Percentiles rank a stretch among this genome's conserved stretches.
Conservation (phyloP, 1,284 basidiomycete species). For the Melampsora abietis-canadensis region DNA sequence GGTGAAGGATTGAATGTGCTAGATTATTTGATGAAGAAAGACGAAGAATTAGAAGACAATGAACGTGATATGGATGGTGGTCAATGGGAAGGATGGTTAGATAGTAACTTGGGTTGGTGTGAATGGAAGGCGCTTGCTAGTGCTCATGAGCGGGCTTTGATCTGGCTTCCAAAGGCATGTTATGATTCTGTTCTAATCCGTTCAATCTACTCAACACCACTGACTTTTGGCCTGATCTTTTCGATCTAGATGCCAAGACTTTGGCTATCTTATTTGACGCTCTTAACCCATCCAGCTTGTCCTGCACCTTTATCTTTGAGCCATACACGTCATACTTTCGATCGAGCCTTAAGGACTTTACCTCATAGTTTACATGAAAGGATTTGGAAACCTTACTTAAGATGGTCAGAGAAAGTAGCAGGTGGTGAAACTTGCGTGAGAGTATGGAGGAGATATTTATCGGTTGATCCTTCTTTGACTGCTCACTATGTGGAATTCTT, state of each 20-base stretch:
- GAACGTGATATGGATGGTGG: constrained; percentile 57
- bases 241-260: constrained; percentile 73
- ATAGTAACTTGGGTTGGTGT: constrained; percentile 82
- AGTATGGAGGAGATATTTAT: constrained; percentile 85
- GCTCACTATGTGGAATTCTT: constrained; percentile 51
- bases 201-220: background rate
- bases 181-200: constrained; percentile 6
- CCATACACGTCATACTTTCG: constrained; percentile 88
- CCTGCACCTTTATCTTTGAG: constrained; percentile 78
- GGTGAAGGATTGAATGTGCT: constrained; percentile 76
- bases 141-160: constrained; percentile 83
- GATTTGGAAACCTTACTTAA: constrained; percentile 90
- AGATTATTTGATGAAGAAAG: constrained; percentile 80
- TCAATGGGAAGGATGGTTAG: constrained; percentile 74
- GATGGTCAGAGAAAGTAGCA: constrained; percentile 75
- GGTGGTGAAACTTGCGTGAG: constrained; percentile 80
- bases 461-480: constrained; percentile 55
- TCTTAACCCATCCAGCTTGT: constrained; percentile 86
- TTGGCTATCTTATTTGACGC: constrained; percentile 87
- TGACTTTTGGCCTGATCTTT: background rate
- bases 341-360: constrained; percentile 87
- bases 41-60: constrained; percentile 70
- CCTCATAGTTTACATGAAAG: constrained; percentile 90
- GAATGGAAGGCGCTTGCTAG: constrained; percentile 91
- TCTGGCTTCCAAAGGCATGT: constrained; percentile 84